Evolutionary conservation across 2,329 filamentous ascomycete genomes (phyloP).

Genomic region (Fusarium poae): DNA sequence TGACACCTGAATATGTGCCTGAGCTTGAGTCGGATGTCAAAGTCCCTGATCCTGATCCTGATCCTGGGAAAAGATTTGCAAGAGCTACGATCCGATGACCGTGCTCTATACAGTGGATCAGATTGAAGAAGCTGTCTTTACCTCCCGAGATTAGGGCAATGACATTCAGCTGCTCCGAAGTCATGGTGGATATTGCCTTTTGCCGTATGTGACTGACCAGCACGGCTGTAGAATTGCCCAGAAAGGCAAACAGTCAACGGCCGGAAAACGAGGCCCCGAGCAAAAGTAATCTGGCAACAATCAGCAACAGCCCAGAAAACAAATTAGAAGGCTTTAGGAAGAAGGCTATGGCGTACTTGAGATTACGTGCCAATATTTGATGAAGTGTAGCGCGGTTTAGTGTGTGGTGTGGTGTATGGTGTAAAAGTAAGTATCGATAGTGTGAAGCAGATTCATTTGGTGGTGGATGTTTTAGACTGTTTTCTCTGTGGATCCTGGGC

Average conservation of each 20-base stretch:
- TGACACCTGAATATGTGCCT: conserved; percentile 11
- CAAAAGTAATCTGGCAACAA: conserved; percentile 6
- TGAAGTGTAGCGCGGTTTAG: conserved; percentile 22
- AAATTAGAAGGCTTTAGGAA: conserved; percentile 6
- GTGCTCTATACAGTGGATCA: conserved; percentile 89
- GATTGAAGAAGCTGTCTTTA: conserved; percentile 95
- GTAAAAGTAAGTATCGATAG: conserved; percentile 32
- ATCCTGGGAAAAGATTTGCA: conserved; percentile 80
- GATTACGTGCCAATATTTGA: conserved; percentile 33
- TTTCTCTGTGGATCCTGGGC: conserved; percentile 24
- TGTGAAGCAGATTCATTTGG: conserved; percentile 30
- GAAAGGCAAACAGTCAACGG: conserved; percentile 13
- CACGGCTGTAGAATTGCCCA: conserved; percentile 2
- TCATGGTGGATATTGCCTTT: conserved; percentile 51
- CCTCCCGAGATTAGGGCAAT: conserved; percentile 95
- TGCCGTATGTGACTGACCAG: conserved; percentile 9
- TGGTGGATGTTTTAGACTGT: conserved; percentile 31
- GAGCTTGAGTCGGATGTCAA: conserved; percentile 16
- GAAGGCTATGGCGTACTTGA: conserved; percentile 22
- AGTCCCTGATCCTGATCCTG: conserved; percentile 54
- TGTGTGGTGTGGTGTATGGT: conserved; percentile 12
- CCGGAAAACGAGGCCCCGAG: conserved; percentile 20
- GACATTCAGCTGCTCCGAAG: conserved; percentile 72
- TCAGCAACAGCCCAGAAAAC: conserved; percentile 24
- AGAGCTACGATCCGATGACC: conserved; percentile 88